Base-by-base conservation (phyloP, 2,329 filamentous ascomycete species). In the Colletotrichum tanaceti region DNA sequence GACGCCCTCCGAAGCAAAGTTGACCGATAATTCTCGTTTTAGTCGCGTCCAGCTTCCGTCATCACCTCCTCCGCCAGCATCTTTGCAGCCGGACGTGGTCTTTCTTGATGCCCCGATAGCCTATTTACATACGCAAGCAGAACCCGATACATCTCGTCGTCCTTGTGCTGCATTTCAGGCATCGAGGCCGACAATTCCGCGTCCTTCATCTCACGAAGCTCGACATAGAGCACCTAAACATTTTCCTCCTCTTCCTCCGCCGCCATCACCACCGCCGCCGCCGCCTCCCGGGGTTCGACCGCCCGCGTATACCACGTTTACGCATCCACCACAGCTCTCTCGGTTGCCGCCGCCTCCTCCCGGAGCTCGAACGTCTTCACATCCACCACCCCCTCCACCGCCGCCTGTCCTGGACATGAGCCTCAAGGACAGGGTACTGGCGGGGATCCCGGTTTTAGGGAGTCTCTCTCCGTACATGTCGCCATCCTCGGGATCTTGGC, bases 401-500 rank as follows among this genome's bases (percentile, higher is more conserved):
- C 65, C 49, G 22, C 44, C 44, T 28, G n/a, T 50, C 20, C 38
- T 24, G 24, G 39, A 44, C 38, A 43, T 13, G 20, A 20, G 22
- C n/a, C 20, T 43, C 22, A 41, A 46, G 18, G 24, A 1, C 7
- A 44, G 14, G 38, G 38, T 28, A 11, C 6, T 13, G 24, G 11
- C 24, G 24, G 44, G 44, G 5, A 14, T n/a, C 7, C 22, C 53
- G n/a, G 38, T 54, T 24, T 32, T 39, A 46, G 18, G 41, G 20
- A 47, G 57, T 13, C 41, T 46, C 4, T 60, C 57, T 9, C 49
- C 62, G 16, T 65, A 50, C 38, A 16, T 50, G 43, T 65, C 63
- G 2, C 7, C 60, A 39, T 52, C 66, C 16, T 60, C 54, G 5
- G 62, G 57, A 7, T 57, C 57, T 44, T 61, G 66, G 66, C 55